phyloP scores from a whole-genome alignment of 768 basidiomycete genomes.

The Termitomyces sp. region DNA sequence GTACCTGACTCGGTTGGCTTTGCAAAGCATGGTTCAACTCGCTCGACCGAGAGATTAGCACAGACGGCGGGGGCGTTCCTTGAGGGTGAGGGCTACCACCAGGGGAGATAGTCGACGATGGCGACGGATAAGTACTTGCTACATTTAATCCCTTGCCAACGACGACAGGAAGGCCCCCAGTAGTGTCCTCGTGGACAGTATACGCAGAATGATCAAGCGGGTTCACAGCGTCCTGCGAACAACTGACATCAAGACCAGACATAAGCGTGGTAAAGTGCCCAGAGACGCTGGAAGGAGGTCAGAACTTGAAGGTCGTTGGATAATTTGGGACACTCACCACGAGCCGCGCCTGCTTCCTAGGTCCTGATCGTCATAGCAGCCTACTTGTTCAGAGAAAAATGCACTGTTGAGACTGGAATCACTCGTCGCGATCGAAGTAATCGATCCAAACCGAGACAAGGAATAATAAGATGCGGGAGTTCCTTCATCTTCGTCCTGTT shows the following conservation, averaged over 20 bases:
- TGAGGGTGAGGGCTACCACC: conserved; percentile 25
- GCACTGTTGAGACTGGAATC: conserved; percentile 51
- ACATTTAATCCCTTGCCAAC: conserved; percentile 6
- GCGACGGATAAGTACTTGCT: conserved; percentile 28
- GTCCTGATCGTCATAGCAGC: conserved; percentile 24
- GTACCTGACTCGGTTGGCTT: conserved; percentile 22
- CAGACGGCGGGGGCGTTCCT: conserved; percentile 7
- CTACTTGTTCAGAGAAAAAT: conserved; percentile 41
- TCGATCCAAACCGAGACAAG: conserved; percentile 55
- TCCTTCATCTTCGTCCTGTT: conserved; percentile 49
- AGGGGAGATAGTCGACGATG: conserved; percentile 39
- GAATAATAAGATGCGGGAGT: conserved; percentile 42
- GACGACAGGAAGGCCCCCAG: conserved; percentile 4
- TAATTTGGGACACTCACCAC: conserved; percentile 28
- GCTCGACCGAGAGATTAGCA: conserved; percentile 29
- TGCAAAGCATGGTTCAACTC: conserved; percentile 32
- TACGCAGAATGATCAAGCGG: conserved; percentile 14
- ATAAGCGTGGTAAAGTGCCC: conserved; percentile 36
- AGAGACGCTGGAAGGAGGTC: conserved; percentile 22
- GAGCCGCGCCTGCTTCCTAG: conserved; percentile 31
- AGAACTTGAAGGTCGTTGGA: conserved; percentile 7
- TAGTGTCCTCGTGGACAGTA: conserved; percentile 21
- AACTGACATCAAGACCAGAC: conserved; percentile 36
- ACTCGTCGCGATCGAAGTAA: conserved; percentile 55
- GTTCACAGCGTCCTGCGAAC: conserved; percentile 15